These are phyloP conservation scores for Miscanthus lutarioriparius DNA, from an alignment of 176 grass and related monocot species.

Conservation along the genomic window DNA sequence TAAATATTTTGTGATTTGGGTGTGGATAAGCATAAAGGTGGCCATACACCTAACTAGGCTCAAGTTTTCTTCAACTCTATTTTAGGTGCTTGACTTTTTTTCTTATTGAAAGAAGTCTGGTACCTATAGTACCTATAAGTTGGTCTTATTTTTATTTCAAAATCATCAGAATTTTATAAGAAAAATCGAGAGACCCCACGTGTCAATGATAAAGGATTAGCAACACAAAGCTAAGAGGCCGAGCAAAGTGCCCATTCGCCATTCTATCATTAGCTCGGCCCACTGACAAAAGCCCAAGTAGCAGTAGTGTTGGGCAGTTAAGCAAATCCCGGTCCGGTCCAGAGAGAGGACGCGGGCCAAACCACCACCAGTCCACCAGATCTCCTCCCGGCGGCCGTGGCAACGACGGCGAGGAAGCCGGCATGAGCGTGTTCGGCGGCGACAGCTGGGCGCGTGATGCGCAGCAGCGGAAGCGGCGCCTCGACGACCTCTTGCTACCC, in stretches of 20 bases:
- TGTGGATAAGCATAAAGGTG: neutral
- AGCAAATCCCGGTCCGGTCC: neutral
- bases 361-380: neutral
- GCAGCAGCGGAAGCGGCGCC: slow-evolving; percentile 70
- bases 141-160: neutral
- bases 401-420: slow-evolving; percentile 11
- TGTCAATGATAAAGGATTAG: neutral
- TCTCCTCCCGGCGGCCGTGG: neutral
- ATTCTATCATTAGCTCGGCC: neutral
- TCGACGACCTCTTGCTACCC: slow-evolving; percentile 68
- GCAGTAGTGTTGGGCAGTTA: neutral
- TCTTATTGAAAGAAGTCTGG: neutral
- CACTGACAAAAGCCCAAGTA: neutral
- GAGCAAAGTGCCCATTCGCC: neutral
- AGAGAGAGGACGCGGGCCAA: neutral
- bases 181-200: neutral
- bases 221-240: neutral
- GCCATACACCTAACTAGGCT: neutral
- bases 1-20: neutral
- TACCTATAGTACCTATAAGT: neutral
- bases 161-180: neutral
- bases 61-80: neutral
- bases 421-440: slow-evolving; percentile 74
- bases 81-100: neutral
- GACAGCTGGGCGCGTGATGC: slow-evolving; percentile 72